Conservation (phyloP, 768 basidiomycete species). For the Mycena vitilis region DNA sequence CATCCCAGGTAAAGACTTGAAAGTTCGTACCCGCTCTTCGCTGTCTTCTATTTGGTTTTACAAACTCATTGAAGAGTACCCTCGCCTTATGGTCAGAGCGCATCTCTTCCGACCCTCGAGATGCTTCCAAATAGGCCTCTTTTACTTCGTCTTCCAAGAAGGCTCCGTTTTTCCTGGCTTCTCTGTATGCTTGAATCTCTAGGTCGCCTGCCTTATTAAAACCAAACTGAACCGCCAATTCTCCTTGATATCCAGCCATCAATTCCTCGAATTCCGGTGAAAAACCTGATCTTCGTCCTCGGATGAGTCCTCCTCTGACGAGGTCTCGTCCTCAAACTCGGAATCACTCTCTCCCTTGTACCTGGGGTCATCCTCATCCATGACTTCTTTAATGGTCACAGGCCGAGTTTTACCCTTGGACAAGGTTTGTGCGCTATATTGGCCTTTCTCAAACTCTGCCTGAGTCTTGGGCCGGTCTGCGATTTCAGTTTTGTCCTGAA, state of each 20-base stretch:
- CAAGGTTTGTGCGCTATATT: background rate
- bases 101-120: background rate
- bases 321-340: no score
- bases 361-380: background rate
- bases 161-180: background rate
- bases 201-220: background rate
- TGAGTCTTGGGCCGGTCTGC: no score
- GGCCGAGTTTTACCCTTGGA: background rate
- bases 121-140: background rate
- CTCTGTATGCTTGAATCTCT: slow-evolving; percentile 9
- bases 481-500: no score
- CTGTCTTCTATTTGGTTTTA: background rate
- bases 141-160: background rate
- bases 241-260: background rate
- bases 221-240: background rate
- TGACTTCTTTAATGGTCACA: background rate
- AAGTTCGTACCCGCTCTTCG: background rate
- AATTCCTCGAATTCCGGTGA: background rate
- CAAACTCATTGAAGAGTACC: background rate
- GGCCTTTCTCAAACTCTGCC: no score
- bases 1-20: background rate
- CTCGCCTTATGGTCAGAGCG: background rate
- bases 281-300: background rate
- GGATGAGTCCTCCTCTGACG: no score
- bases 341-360: no score